Evolutionary conservation across 768 basidiomycete genomes (phyloP).

Genomic region (Coprinopsis strossmayeri): DNA sequence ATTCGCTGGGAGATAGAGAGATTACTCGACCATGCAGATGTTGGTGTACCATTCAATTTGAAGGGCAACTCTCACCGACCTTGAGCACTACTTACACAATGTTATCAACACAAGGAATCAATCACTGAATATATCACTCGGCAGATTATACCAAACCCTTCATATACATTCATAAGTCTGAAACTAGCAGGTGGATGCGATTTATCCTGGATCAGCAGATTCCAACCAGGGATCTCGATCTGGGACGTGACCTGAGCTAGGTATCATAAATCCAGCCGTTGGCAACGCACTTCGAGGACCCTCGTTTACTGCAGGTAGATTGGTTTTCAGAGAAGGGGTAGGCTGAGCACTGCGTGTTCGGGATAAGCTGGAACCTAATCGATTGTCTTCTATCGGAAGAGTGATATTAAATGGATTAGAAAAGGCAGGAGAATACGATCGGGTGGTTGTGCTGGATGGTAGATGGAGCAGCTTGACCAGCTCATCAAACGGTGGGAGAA

Average conservation of each 20-base stretch:
- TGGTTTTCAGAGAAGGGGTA: constrained; percentile 32
- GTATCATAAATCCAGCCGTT: constrained; percentile 21
- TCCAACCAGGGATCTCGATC: constrained; percentile 3
- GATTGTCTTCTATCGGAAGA: constrained; percentile 33
- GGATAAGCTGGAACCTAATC: constrained; percentile 47
- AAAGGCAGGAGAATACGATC: constrained; percentile 58
- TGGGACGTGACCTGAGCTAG: background rate
- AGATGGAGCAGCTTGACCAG: constrained; percentile 83
- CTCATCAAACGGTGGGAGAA: constrained; percentile 82
- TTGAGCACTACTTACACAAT: too few relatives aligned
- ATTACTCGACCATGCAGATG: constrained; percentile 34
- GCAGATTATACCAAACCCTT: too few relatives aligned
- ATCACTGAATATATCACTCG: too few relatives aligned
- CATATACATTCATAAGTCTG: too few relatives aligned
- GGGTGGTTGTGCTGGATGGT: constrained; percentile 58
- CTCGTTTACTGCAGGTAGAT: constrained; percentile 27
- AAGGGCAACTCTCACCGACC: too few relatives aligned
- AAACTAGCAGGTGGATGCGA: too few relatives aligned
- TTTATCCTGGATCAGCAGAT: constrained; percentile 8
- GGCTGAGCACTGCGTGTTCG: constrained; percentile 54
- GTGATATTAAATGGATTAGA: constrained; percentile 22
- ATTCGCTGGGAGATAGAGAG: constrained; percentile 79
- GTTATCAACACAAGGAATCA: too few relatives aligned
- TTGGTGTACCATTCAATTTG: too few relatives aligned
- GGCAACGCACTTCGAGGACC: constrained; percentile 50